These are phyloP conservation scores for Teratosphaeria epicoccoides DNA, from an alignment of 2,329 filamentous ascomycete species.

Conservation along the genomic window DNA sequence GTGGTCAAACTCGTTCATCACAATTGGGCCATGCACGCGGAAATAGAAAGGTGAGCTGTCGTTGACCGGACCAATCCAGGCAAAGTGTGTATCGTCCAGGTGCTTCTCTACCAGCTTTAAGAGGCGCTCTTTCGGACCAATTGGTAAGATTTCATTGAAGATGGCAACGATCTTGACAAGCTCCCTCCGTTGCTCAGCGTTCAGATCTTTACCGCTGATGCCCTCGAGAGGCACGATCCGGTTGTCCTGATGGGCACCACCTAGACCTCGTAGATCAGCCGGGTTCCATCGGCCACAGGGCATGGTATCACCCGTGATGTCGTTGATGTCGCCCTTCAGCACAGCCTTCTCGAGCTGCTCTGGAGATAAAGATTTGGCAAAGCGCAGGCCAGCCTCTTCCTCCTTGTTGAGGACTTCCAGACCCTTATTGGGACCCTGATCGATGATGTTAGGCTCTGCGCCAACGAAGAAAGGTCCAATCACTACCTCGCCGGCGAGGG, in stretches of 20 bases:
- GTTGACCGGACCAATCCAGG: conserved; percentile 61
- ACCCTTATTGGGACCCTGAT: conserved; percentile 50
- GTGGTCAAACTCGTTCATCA: conserved; percentile 67
- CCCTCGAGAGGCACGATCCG: conserved; percentile 62
- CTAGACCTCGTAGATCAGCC: conserved; percentile 66
- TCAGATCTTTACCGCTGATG: conserved; percentile 43
- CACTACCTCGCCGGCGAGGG: conserved; percentile 53
- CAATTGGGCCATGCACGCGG: conserved; percentile 62
- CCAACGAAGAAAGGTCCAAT: conserved; percentile 67
- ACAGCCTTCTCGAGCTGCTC: conserved; percentile 41
- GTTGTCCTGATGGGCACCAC: conserved; percentile 69
- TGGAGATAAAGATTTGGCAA: conserved; percentile 53
- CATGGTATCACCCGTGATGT: conserved; percentile 43
- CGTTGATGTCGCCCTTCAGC: conserved; percentile 46
- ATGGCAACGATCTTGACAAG: conserved; percentile 49
- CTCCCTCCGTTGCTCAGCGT: conserved; percentile 38
- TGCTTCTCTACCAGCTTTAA: conserved; percentile 44
- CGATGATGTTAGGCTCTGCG: conserved; percentile 66
- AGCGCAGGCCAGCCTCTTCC: conserved; percentile 49
- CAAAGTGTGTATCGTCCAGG: conserved; percentile 61
- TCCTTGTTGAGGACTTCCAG: conserved; percentile 55
- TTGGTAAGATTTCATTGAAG: conserved; percentile 58
- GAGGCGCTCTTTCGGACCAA: conserved; percentile 41
- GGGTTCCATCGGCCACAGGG: conserved; percentile 62
- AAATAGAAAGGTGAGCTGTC: conserved; percentile 65